Evolutionary conservation across 257 asterid genomes (phyloP).

Genomic region (Solanum paucissectum): DNA sequence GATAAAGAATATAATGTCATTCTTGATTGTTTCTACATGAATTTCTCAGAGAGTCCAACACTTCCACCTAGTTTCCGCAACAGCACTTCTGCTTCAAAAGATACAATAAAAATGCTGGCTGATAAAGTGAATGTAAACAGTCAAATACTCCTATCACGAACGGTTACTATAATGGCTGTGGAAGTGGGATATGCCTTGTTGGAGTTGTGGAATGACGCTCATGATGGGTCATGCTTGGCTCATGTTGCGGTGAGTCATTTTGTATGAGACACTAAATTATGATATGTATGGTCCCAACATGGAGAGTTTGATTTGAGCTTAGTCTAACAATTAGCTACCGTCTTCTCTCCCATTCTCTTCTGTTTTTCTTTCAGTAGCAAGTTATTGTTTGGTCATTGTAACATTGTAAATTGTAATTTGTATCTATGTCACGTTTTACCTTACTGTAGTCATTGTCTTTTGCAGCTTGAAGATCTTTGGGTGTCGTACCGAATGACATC

Average conservation of each 20-base stretch:
- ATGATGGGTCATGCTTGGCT: constrained; percentile 83
- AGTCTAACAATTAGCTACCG: not conserved
- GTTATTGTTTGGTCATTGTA: not conserved
- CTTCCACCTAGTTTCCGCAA: constrained; percentile 92
- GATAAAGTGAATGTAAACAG: constrained; percentile 87
- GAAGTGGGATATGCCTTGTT: constrained; percentile 67
- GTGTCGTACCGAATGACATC: constrained; percentile 95
- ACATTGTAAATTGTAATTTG: not conserved
- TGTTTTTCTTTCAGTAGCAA: not conserved
- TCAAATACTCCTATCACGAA: constrained; percentile 89
- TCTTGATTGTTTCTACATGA: constrained; percentile 78
- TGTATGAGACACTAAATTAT: not conserved
- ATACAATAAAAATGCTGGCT: constrained; percentile 74
- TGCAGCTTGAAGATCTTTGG: constrained; percentile 99
- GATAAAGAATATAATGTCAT: constrained; percentile 82
- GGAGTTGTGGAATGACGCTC: constrained; percentile 77
- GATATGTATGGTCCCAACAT: not conserved
- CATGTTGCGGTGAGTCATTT: constrained; percentile 73
- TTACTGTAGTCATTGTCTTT: not conserved
- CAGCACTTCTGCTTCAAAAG: constrained; percentile 68
- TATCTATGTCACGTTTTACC: not conserved
- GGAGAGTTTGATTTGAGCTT: not conserved
- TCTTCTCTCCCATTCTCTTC: not conserved
- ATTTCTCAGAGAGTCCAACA: constrained; percentile 70
- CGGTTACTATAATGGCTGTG: constrained; percentile 74